Evolutionary conservation across 2,329 filamentous ascomycete species (phyloP).

Genomic region (Colletotrichum viniferum): DNA sequence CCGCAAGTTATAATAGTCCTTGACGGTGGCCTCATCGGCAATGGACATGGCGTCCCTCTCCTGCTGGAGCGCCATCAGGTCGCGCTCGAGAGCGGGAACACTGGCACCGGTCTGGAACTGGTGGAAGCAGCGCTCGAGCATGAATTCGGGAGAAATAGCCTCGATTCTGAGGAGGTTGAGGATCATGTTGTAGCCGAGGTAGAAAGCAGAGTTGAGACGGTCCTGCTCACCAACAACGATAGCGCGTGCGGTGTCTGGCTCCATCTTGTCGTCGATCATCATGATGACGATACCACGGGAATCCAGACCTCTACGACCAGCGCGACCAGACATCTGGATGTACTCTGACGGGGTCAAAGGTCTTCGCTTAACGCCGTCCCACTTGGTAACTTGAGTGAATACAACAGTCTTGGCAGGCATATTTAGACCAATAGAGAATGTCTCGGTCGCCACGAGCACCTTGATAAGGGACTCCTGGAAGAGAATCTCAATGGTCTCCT

Average conservation of each 20-base stretch:
- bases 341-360: constrained; percentile 96
- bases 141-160: constrained; percentile 97
- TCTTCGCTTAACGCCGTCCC: constrained; percentile 79
- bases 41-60: constrained; percentile 77
- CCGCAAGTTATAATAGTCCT: constrained; percentile 91
- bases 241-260: constrained; percentile 89
- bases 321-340: constrained; percentile 98
- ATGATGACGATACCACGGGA: constrained; percentile 99
- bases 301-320: constrained; percentile 94
- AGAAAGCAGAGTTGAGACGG: constrained; percentile 95
- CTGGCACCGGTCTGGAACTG: constrained; percentile 97
- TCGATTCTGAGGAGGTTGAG: constrained; percentile 96
- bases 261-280: constrained; percentile 98
- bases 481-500: constrained; percentile 98
- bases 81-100: constrained; percentile 82
- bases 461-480: constrained; percentile 99
- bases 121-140: constrained; percentile 98
- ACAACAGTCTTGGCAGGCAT: constrained; percentile 99
- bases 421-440: constrained; percentile 97
- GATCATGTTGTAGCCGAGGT: constrained; percentile 99
- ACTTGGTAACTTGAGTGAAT: constrained; percentile 97
- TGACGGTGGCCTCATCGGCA: constrained; percentile 84
- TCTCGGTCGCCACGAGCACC: constrained; percentile 96
- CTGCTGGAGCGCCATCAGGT: constrained; percentile 78
- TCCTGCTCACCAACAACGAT: constrained; percentile 98